Evolutionary conservation across 345 rosid genomes (phyloP).

Genomic region (Gossypium mustelinum): DNA sequence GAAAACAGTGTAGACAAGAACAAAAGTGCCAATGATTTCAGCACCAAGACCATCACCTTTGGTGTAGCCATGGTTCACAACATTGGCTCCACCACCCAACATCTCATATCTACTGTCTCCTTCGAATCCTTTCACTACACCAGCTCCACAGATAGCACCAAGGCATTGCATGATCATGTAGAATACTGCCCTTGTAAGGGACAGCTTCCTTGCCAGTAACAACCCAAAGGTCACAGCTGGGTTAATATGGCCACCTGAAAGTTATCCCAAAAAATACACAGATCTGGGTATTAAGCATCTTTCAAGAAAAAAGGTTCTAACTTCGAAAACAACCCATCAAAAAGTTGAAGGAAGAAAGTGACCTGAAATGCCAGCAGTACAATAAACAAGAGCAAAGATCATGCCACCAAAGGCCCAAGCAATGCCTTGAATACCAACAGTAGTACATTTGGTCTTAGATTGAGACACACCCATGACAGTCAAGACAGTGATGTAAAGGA

Average conservation of each 20-base stretch:
- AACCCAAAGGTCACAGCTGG: conserved; percentile 75
- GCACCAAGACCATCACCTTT: conserved; percentile 70
- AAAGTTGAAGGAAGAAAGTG: not conserved
- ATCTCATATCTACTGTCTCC: conserved; percentile 21
- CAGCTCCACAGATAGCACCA: conserved; percentile 74
- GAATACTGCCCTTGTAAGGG: conserved; percentile 58
- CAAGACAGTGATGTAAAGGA: conserved; percentile 56
- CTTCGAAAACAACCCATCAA: not conserved
- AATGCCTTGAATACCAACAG: conserved; percentile 55
- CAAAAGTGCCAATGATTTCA: conserved; percentile 61
- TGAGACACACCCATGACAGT: conserved; percentile 64
- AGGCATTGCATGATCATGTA: conserved; percentile 68
- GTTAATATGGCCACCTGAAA: conserved; percentile 66
- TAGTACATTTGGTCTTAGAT: conserved; percentile 32
- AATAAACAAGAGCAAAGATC: conserved; percentile 78
- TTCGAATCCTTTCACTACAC: conserved; percentile 62
- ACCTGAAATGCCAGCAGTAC: conserved; percentile 78
- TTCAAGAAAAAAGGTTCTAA: not conserved
- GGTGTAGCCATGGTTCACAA: conserved; percentile 53
- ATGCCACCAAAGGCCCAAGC: conserved; percentile 73
- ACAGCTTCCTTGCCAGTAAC: conserved; percentile 66
- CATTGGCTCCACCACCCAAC: conserved; percentile 56
- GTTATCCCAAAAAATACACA: not conserved
- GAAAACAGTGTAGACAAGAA: conserved; percentile 68
- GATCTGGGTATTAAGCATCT: conserved; percentile 8